Percentiles rank a stretch among this genome's conserved stretches.
Evolutionary conservation across 2,329 filamentous ascomycete genomes (phyloP).

Genomic region (Penicillium sp.): DNA sequence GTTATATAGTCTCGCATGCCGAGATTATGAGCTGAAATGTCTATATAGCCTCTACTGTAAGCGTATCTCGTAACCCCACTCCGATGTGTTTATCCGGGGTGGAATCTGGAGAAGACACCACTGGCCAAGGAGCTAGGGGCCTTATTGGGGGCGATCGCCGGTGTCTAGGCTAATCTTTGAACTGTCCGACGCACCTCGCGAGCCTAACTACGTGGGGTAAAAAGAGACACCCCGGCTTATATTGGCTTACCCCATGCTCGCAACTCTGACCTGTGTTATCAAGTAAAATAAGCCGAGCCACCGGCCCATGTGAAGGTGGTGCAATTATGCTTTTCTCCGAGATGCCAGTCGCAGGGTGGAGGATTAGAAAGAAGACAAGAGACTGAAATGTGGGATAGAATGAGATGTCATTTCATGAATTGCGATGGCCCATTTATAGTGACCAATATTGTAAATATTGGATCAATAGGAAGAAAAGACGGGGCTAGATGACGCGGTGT

Average conservation of each 20-base stretch:
- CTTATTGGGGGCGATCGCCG: constrained; percentile 4
- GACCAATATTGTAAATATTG: background rate
- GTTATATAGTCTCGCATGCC: no score
- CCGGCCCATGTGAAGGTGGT: constrained; percentile 9
- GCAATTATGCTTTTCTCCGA: background rate
- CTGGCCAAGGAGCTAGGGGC: background rate
- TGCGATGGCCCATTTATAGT: background rate
- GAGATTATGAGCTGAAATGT: no score
- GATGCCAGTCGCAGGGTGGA: background rate
- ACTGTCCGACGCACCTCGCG: constrained; percentile 7
- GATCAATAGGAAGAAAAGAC: background rate
- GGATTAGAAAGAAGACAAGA: background rate
- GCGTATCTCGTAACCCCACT: background rate
- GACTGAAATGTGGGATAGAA: background rate
- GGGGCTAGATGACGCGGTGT: background rate
- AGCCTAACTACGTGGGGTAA: constrained; percentile 2
- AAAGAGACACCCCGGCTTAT: background rate
- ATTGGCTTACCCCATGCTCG: background rate
- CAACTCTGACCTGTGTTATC: background rate
- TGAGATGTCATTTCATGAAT: background rate
- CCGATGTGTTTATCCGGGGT: background rate
- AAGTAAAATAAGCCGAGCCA: constrained; percentile 1
- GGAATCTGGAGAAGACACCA: background rate
- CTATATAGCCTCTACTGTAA: no score
- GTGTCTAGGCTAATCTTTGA: background rate